Evolutionary conservation across 1,284 basidiomycete species (phyloP).

Genomic region (Cryptococcus sp.): DNA sequence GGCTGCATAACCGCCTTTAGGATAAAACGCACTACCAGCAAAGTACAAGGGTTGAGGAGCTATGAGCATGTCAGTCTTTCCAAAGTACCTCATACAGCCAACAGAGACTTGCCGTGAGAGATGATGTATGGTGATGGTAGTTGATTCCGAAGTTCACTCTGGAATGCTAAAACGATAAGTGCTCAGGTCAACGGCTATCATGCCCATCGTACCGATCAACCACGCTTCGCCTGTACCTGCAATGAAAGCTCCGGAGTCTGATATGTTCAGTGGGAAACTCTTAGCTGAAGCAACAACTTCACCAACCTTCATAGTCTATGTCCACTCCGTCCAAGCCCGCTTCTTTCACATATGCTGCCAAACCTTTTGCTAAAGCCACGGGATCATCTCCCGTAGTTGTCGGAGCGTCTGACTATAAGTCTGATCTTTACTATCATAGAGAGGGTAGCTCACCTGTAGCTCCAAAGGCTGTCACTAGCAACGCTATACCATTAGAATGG

Average conservation of each 20-base stretch:
- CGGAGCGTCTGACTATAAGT: conserved; percentile 24
- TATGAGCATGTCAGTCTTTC: not conserved
- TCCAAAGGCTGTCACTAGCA: conserved; percentile 43
- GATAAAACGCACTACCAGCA: not conserved
- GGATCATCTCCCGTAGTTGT: conserved; percentile 30
- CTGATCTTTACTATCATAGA: not conserved
- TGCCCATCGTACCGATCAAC: conserved; percentile 13
- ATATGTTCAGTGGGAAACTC: not conserved
- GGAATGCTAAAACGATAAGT: conserved; percentile 15
- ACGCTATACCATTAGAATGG: conserved; percentile 36
- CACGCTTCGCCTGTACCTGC: conserved; percentile 12
- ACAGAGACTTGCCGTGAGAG: conserved; percentile 22
- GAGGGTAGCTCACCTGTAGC: conserved; percentile 25
- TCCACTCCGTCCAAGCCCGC: conserved; percentile 49
- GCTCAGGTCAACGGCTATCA: not conserved
- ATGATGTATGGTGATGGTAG: conserved; percentile 25
- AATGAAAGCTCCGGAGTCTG: conserved; percentile 12
- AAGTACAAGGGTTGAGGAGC: conserved; percentile 1
- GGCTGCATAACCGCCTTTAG: conserved; percentile 15
- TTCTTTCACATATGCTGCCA: conserved; percentile 32
- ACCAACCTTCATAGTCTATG: conserved; percentile 41
- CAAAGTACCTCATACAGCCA: conserved; percentile 12
- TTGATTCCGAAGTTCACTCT: conserved; percentile 13
- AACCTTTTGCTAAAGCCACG: conserved; percentile 13
- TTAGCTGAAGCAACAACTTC: not conserved